These are phyloP conservation scores for Blastomyces parvus DNA, from an alignment of 2,329 filamentous ascomycete species.

Conservation along the genomic window DNA sequence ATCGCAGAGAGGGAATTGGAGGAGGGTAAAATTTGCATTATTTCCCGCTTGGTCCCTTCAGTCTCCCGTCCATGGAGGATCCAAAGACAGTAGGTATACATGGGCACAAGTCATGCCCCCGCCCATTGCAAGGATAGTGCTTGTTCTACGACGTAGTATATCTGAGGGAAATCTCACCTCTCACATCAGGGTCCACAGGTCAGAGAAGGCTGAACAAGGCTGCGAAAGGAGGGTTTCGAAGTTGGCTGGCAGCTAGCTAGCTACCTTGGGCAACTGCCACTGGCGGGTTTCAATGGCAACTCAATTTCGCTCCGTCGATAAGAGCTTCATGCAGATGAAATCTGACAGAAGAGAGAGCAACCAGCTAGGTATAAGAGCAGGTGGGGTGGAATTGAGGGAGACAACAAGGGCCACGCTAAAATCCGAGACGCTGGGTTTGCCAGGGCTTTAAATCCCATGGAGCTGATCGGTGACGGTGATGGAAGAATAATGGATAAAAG, in stretches of 20 bases:
- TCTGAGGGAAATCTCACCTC: constrained; percentile 8
- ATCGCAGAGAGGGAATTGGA: neutral
- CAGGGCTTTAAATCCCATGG: neutral
- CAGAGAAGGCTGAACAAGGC: neutral
- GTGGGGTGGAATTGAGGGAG: constrained; percentile 1
- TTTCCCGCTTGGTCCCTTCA: neutral
- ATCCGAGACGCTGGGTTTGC: neutral
- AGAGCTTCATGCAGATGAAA: neutral
- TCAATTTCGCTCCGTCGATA: neutral
- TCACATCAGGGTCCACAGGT: constrained; percentile 1
- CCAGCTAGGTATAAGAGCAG: neutral
- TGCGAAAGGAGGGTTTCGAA: neutral
- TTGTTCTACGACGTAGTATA: neutral
- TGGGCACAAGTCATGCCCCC: neutral
- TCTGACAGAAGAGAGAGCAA: neutral
- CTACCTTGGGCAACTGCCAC: neutral
- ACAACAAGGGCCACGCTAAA: constrained; percentile 1
- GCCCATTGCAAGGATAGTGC: neutral
- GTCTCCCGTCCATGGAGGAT: neutral
- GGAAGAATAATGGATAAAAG: neutral
- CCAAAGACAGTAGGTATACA: neutral
- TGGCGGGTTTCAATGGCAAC: neutral
- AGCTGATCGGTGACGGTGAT: neutral
- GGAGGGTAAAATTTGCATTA: neutral
- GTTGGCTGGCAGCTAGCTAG: neutral